Evolutionary conservation across 1,284 basidiomycete genomes (phyloP), one percentile per base, ranked within the genome.

Genomic region (Sporisorium scitamineum): DNA sequence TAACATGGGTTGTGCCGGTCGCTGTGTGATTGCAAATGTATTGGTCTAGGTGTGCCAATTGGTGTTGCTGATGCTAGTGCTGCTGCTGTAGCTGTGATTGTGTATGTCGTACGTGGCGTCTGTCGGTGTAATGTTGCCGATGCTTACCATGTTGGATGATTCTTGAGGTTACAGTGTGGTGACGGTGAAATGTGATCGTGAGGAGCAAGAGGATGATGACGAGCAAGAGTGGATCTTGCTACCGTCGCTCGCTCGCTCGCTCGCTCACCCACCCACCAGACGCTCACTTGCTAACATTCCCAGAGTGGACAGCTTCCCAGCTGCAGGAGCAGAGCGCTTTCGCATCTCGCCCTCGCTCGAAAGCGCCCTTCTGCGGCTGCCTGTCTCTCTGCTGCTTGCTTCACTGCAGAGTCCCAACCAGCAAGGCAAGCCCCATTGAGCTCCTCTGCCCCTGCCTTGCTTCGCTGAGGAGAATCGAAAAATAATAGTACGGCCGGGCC

Each of bases 81-180:
- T 61, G 53, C 14, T 54, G 55, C 32, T 61, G 68, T 42, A 51
- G 59, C 58, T 69, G 70, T 34, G 54, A 55, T 31, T 27, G 56
- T 53, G 53, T 53, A 4, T 54, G 44, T 34, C 31, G 41, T 31
- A 27, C 31, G 44, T 32, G 60, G 37, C 56, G 45, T 52, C 6
- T 53, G 54, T 45, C 13, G 51, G n/a, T 54, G 55, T 22, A 50
- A 6, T 20, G 16, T 27, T 51, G 69, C 54, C 54, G 74, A 76
- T 60, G 74, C 70, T 72, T 72, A 69, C 66, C 70, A 77, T 72
- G 32, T 72, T 72, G 70, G 56, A 60, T 67, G 61, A 69, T 70
- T 70, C 68, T 75, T 75, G 72, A 75, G 34, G 72, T 75, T 70
- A 63, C 57, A 44, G 52, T 55, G 44, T 59, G 71, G 63, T 70